Evolutionary conservation across 352 stramenopile genomes (phyloP).

Genomic region (Phytophthora cryptogea): DNA sequence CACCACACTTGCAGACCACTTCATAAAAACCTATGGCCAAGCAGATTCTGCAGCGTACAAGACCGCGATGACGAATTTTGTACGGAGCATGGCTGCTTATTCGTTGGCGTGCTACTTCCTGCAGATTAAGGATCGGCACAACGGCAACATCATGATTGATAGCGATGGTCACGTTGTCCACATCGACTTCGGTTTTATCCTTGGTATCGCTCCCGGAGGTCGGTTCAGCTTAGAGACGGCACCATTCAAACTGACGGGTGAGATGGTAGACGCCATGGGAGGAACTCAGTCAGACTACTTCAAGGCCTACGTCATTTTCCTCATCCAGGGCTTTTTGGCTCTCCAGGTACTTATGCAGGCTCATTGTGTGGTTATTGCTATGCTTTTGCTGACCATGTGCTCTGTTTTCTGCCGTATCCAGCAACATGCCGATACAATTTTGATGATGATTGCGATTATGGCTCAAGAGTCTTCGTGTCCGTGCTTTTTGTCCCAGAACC

Average conservation of each 20-base stretch:
- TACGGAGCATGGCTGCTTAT: slow-evolving; percentile 97
- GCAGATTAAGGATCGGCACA: slow-evolving; percentile 99
- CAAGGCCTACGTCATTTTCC: slow-evolving; percentile 97
- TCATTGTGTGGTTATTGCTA: background rate
- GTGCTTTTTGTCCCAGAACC: slow-evolving; percentile 92
- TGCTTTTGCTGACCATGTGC: slow-evolving; percentile 22
- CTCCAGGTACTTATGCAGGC: slow-evolving; percentile 79
- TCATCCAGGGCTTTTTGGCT: slow-evolving; percentile 97
- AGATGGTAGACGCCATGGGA: slow-evolving; percentile 98
- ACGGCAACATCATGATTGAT: slow-evolving; percentile 99
- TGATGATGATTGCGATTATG: slow-evolving; percentile 98
- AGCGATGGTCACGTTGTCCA: slow-evolving; percentile 96
- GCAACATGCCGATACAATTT: slow-evolving; percentile 92
- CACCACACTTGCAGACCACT: slow-evolving; percentile 90
- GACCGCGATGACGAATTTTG: slow-evolving; percentile 96
- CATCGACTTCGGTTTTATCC: slow-evolving; percentile 99
- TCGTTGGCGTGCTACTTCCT: slow-evolving; percentile 98
- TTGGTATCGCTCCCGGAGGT: slow-evolving; percentile 95
- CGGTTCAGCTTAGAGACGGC: slow-evolving; percentile 96
- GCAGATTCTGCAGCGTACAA: slow-evolving; percentile 87
- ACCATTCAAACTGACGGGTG: slow-evolving; percentile 98
- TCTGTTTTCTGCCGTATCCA: slow-evolving; percentile 26
- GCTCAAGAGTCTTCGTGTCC: slow-evolving; percentile 95
- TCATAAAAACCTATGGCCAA: slow-evolving; percentile 93
- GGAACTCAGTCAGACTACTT: slow-evolving; percentile 92